Evolutionary conservation across 768 basidiomycete genomes (phyloP), one percentile per base, ranked within the genome.

Genomic region (Hypsizygus marmoreus): DNA sequence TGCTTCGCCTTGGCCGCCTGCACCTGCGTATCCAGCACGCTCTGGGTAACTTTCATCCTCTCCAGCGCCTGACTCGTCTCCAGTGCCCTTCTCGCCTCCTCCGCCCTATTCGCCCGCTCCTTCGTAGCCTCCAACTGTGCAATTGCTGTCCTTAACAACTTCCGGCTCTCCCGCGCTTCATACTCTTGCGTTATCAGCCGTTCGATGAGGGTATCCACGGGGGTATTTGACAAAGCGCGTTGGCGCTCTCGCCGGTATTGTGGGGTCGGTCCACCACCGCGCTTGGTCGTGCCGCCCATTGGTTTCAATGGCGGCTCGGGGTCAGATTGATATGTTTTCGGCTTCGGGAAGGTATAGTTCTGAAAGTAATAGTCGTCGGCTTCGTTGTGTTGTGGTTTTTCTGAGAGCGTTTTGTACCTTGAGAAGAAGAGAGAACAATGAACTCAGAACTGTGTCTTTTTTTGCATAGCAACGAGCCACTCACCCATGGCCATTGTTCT

Each of bases 1-100:
- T 64, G 58, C 39, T 54, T 58, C 1, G 62, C 56, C 30, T 54
- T 58, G 16, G 50, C 52, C 4, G 44, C 43, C 47, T 66, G 59
- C 40, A 49, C 57, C 38, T 69, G 66, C 0, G 62, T 53, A 28
- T 59, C 59, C n/a, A 68, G 35, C 7, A 63, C 47, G 6, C 53
- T 55, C 38, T 63, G 54, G 4, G 61, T 60, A 3, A 56, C 56
- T 35, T 62, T 65, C 12, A 60, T 17, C 1, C 59, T 59, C 40
- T 58, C 48, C 8, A 50, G 45, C 4, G 53, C 44, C 37, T 59
- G 57, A n/a, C 58, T 57, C n/a, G 51, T 47, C 35, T 66, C 63
- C 6, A 59, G 28, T 7, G 14, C 13, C 16, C 41, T 46, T 4
- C 30, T 36, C n/a, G 49, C 47, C 23, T 49, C 49, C 38, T 60